Evolutionary conservation across 345 rosid species (phyloP).

Genomic region (Ricinus communis): DNA sequence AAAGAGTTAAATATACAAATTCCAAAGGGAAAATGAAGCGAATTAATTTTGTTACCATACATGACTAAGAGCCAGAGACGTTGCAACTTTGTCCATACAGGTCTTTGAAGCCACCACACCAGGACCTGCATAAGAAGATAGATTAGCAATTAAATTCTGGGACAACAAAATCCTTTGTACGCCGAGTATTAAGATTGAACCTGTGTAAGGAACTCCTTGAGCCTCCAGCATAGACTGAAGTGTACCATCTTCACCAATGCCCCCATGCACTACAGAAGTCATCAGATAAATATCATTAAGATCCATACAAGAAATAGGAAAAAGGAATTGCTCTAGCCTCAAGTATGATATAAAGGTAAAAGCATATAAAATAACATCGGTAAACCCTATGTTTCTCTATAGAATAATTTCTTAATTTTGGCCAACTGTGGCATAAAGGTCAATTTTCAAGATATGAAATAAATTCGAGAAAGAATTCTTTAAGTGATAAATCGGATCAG

Average conservation of each 20-base stretch:
- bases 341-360: background rate
- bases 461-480: background rate
- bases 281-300: slow-evolving; percentile 15
- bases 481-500: background rate
- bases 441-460: too few species aligned
- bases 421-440: background rate
- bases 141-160: slow-evolving; percentile 9
- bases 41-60: slow-evolving; percentile 41
- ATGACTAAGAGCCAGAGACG: slow-evolving; percentile 75
- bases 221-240: slow-evolving; percentile 76
- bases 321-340: background rate
- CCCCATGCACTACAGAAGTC: slow-evolving; percentile 75
- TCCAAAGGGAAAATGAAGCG: background rate
- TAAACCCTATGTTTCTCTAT: too few species aligned
- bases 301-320: background rate
- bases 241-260: slow-evolving; percentile 97
- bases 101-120: slow-evolving; percentile 72
- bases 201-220: slow-evolving; percentile 82
- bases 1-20: background rate
- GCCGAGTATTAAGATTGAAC: slow-evolving; percentile 31
- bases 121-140: slow-evolving; percentile 59
- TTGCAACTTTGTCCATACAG: slow-evolving; percentile 91
- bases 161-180: background rate
- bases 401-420: background rate
- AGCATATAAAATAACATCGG: background rate